These are phyloP conservation scores for Wickerhamomyces chambardii DNA, from an alignment of 805 yeast species.

Conservation along the genomic window DNA sequence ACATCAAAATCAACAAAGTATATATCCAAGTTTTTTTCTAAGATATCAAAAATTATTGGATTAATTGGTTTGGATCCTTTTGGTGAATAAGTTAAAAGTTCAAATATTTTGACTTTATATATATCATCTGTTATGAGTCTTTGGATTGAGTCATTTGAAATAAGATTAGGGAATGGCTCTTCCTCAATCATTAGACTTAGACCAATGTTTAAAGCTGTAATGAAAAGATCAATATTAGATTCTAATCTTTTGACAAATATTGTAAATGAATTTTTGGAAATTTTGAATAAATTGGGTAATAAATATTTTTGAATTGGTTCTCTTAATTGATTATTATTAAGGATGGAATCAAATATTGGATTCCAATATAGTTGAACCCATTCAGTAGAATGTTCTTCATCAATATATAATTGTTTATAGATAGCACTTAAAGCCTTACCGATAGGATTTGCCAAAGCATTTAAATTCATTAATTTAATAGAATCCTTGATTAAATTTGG, in stretches of 20 bases:
- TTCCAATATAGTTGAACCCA: constrained; percentile 16
- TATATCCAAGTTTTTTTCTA: constrained; percentile 35
- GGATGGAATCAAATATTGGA: constrained; percentile 10
- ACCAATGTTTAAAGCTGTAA: constrained; percentile 55
- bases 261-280: constrained; percentile 33
- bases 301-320: constrained; percentile 49
- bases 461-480: constrained; percentile 41
- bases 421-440: constrained; percentile 46
- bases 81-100: constrained; percentile 51
- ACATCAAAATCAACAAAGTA: constrained; percentile 59
- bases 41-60: constrained; percentile 28
- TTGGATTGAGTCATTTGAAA: constrained; percentile 23
- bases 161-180: constrained; percentile 36
- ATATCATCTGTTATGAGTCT: constrained; percentile 35
- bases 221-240: constrained; percentile 26
- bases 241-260: constrained; percentile 26
- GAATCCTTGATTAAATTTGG: constrained; percentile 40
- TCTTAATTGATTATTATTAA: constrained; percentile 4
- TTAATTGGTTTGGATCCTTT: constrained; percentile 54
- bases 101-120: constrained; percentile 44
- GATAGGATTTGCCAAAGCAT: constrained; percentile 56
- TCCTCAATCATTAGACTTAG: constrained; percentile 46
- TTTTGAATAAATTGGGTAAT: constrained; percentile 52
- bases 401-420: constrained; percentile 23
- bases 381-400: constrained; percentile 13